Conservation (phyloP, 768 basidiomycete genomes). For the Hericium erinaceus region DNA sequence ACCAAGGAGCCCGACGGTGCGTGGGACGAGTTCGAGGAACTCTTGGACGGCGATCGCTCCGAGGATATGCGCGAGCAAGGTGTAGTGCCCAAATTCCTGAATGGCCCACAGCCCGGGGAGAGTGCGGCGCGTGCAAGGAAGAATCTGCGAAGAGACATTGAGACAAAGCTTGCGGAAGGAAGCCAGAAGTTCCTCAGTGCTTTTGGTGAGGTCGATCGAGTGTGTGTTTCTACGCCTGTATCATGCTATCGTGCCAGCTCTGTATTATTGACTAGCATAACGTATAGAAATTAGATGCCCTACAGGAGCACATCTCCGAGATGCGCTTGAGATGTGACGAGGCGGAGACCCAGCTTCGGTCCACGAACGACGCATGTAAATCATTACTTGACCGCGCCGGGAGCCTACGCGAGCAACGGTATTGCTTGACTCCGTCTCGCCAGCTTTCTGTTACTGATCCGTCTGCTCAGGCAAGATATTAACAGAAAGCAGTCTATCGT, state of each 20-base stretch:
- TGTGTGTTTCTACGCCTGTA: conserved; percentile 32
- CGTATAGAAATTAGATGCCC: conserved; percentile 68
- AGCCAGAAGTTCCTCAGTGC: conserved; percentile 77
- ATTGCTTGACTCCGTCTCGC: conserved; percentile 9
- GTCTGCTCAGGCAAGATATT: conserved; percentile 46
- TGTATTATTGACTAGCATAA: conserved; percentile 1
- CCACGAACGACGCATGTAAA: conserved; percentile 70
- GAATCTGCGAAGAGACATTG: conserved; percentile 77
- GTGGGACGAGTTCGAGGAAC: conserved; percentile 6
- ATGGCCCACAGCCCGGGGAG: conserved; percentile 42
- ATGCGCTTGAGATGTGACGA: conserved; percentile 83
- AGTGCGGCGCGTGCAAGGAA: conserved; percentile 68
- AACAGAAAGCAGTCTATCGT: conserved; percentile 69
- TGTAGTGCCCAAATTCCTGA: conserved; percentile 16
- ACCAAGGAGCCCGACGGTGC: conserved; percentile 24
- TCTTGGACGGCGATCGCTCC: background rate
- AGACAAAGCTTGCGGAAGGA: conserved; percentile 71
- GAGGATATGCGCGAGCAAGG: conserved; percentile 6
- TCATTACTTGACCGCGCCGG: conserved; percentile 77
- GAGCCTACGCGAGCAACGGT: conserved; percentile 68
- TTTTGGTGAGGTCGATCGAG: conserved; percentile 85
- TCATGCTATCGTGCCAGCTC: background rate
- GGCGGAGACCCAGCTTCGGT: conserved; percentile 65
- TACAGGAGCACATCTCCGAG: conserved; percentile 66
- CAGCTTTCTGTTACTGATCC: conserved; percentile 2